Base-by-base conservation (phyloP, 2,329 filamentous ascomycete species). In the Macrophomina tecta region DNA sequence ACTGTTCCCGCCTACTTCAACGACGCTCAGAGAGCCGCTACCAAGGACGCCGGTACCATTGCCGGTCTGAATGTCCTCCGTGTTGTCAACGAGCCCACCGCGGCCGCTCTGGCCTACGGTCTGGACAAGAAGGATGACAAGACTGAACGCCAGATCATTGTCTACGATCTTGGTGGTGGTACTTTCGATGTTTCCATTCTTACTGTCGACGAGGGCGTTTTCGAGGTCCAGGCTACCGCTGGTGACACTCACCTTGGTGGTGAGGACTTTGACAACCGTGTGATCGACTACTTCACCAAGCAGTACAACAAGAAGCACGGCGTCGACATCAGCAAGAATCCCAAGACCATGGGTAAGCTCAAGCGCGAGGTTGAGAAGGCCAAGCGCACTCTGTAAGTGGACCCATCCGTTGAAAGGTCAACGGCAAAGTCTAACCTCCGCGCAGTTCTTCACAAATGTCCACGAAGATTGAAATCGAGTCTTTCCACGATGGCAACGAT, bases 281-380 rank as follows among this genome's bases (percentile, higher is more conserved):
- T 98, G 81, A 97, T 98, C 85, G 93, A 91, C 87, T 87, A 94
- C 89, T 93, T 98, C 79, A 90, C 91, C 86, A 97, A 98, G 91
- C 86, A 87, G 75, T 98, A 97, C 90, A 98, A 98, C 90, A 97
- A 97, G 91, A 95, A 97, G 88, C 88, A 97, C 86, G 84, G 82
- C 74, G 93, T 96, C 73, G 93, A 99, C 75, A 88, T 98, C 79
- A 91, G 90, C 84, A 96, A 96, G 87, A 93, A 98, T 79, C 84
- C 90, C 72, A 97, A 97, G 91, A 91, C 94, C 73, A 98, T 98
- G 94, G 93, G 94, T 85, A 99, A 98, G 86, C 89, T 99, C 75
- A 98, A 98, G 92, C 94, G 95, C 76, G 95, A 98, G 83, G 94
- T 95, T 74, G 95, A 99, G 84, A 97, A 97, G 90, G 95, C 95